Base-by-base conservation (phyloP, 2,329 filamentous ascomycete species). In the Colletotrichum sp. region DNA sequence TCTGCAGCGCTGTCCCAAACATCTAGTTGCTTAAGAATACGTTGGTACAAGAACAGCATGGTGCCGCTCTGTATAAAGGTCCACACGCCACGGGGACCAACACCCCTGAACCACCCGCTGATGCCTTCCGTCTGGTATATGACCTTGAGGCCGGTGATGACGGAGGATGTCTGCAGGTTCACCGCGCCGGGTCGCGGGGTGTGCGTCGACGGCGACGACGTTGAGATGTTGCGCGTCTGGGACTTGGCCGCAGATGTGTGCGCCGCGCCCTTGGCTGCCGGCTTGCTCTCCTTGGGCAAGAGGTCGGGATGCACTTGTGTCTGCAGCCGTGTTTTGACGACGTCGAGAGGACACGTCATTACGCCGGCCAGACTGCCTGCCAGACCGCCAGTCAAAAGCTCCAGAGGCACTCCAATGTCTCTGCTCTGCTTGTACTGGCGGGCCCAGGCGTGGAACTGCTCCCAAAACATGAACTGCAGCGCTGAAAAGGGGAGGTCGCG, bases 401-500 rank as follows among this genome's bases (percentile, higher is more conserved):
- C 97, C 47, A 98, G 83, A 1, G 92, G 89, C 38, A 97, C 84
- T 1, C 97, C 97, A 67, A 99, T 97, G 72, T 98, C 95, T 71
- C 93, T 90, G 75, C 92, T 93, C 38, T 93, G 91, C 80, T 94
- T 92, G 88, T 93, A 97, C 67, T 91, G 83, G 80, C 93, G 93
- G 1, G 97, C 96, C 88, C 95, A 90, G 59, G 89, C 91, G 79
- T 96, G 94, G 81, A 96, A 96, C 83, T 98, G 95, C 83, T 99
- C 97, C 87, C 98, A 99, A 82, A 99, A 98, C 79, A 97, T 96
- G 84, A 99, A 98, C 81, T 99, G 97, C 13, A 99, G 86, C 1
- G 97, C 97, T 0, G 96, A 98, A 81, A 98, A 99, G 3, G 97
- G 97, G 27, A 99, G 89, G 79, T 99, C 97, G 72, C 97, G 93